These are phyloP conservation scores for Pseudodiploospora longispora DNA, from an alignment of 2,329 filamentous ascomycete genomes.

Conservation along the genomic window DNA sequence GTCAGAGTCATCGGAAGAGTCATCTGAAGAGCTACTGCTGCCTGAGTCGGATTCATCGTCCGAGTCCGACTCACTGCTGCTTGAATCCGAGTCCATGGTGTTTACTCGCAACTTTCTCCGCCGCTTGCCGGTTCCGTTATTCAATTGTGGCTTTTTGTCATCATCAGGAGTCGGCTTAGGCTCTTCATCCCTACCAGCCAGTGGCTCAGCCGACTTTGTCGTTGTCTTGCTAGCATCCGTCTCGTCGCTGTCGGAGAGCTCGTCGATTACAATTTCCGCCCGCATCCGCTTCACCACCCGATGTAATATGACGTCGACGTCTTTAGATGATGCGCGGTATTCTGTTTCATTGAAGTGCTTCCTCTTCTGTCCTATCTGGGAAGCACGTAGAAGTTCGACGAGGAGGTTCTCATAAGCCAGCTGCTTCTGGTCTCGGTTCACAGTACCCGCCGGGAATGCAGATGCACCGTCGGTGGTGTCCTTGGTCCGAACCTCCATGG, in stretches of 20 bases:
- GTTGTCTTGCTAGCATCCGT: slow-evolving; percentile 24
- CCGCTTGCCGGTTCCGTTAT: slow-evolving; percentile 41
- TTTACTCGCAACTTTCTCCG: slow-evolving; percentile 44
- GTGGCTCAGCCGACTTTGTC: slow-evolving; percentile 20
- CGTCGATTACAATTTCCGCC: slow-evolving; percentile 48
- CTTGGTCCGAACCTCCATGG: slow-evolving; percentile 51
- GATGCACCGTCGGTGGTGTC: slow-evolving; percentile 42
- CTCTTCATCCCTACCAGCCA: slow-evolving; percentile 20
- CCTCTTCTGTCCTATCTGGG: slow-evolving; percentile 30
- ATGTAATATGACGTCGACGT: slow-evolving; percentile 41
- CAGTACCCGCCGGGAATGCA: slow-evolving; percentile 42
- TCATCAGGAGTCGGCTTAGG: slow-evolving; percentile 17
- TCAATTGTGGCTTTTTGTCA: slow-evolving; percentile 34
- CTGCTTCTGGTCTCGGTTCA: slow-evolving; percentile 40
- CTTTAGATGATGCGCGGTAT: slow-evolving; percentile 40
- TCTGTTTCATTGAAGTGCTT: slow-evolving; percentile 47
- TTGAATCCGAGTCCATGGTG: slow-evolving; percentile 32
- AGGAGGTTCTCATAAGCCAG: slow-evolving; percentile 49
- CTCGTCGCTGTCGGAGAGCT: slow-evolving; percentile 43
- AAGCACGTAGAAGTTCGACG: slow-evolving; percentile 34
- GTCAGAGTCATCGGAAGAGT: slow-evolving; percentile 21
- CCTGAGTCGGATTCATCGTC: slow-evolving; percentile 23
- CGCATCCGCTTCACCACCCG: slow-evolving; percentile 56
- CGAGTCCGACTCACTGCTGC: slow-evolving; percentile 25
- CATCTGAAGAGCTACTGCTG: slow-evolving; percentile 28